phyloP scores from a whole-genome alignment of 257 asterid species.

The Ilex asprella region DNA sequence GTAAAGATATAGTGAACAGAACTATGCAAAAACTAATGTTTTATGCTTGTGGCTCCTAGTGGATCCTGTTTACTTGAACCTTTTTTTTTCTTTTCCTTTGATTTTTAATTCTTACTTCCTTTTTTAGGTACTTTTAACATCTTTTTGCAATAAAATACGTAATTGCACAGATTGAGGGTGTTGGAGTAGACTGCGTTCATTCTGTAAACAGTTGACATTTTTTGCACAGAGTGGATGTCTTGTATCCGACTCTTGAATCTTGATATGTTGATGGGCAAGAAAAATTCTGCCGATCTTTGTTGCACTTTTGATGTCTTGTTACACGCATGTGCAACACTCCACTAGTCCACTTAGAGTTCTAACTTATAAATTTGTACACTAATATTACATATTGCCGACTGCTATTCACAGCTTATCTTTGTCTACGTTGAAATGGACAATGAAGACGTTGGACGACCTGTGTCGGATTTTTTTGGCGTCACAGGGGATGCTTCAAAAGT shows the following conservation, averaged over 20 bases:
- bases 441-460: constrained; percentile 84
- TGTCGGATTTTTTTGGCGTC: constrained; percentile 80
- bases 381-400: constrained; percentile 14
- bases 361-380: neutral
- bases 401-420: constrained; percentile 59
- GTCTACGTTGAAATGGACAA: constrained; percentile 64
- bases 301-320: neutral
- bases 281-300: neutral
- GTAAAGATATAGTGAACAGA: neutral
- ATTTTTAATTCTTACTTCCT: neutral
- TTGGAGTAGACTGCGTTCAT: too few relatives aligned
- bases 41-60: neutral
- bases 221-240: too few relatives aligned
- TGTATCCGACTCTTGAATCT: too few relatives aligned
- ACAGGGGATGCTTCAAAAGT: constrained; percentile 68
- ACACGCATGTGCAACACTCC: neutral
- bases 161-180: too few relatives aligned
- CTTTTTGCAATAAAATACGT: too few relatives aligned
- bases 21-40: neutral
- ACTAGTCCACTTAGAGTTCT: neutral
- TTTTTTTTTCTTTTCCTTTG: neutral
- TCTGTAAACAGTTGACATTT: too few relatives aligned
- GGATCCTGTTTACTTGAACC: neutral
- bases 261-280: neutral
- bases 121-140: too few relatives aligned